A percentile compares a stretch with the other conserved stretches of the same genome.
Evolutionary conservation across 306 rosid species (phyloP).

Genomic region (Vigna reflexopilosa): DNA sequence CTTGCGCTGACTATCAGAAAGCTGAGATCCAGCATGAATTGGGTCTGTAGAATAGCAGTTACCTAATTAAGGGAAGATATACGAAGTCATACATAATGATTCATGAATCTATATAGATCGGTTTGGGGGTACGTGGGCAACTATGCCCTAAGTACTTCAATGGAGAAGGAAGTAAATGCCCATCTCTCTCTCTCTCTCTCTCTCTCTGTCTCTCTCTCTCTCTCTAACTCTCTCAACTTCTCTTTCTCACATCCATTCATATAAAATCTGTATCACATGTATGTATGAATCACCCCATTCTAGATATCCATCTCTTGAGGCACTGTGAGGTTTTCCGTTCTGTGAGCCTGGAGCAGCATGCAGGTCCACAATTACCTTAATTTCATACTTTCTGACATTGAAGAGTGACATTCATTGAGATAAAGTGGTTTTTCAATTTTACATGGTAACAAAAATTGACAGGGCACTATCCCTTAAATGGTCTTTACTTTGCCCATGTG

Average conservation of each 20-base stretch:
- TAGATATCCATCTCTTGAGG: conserved; percentile 63
- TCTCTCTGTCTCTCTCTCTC: conserved; percentile 36
- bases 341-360: conserved; percentile 71
- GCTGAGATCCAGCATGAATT: conserved; percentile 15
- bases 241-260: conserved; percentile 41
- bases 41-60: conserved; percentile 56
- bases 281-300: not conserved
- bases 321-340: conserved; percentile 65
- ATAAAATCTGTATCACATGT: no score
- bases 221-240: conserved; percentile 59
- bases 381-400: conserved; percentile 53
- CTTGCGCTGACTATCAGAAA: conserved; percentile 62
- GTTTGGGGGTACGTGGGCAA: not conserved
- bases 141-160: not conserved
- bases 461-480: not conserved
- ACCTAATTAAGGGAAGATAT: conserved; percentile 10
- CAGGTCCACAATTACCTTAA: conserved; percentile 69
- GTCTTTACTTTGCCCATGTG: conserved; percentile 77
- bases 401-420: not conserved
- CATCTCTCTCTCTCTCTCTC: conserved; percentile 33
- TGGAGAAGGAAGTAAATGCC: conserved; percentile 27
- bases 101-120: not conserved
- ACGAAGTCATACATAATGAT: not conserved
- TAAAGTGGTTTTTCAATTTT: conserved; percentile 3
- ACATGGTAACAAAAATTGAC: not conserved